Percentiles rank a stretch among this genome's conserved stretches.
These are phyloP conservation scores for Tylopilus cervinicoccineus DNA, from an alignment of 768 basidiomycete genomes.

Conservation along the genomic window DNA sequence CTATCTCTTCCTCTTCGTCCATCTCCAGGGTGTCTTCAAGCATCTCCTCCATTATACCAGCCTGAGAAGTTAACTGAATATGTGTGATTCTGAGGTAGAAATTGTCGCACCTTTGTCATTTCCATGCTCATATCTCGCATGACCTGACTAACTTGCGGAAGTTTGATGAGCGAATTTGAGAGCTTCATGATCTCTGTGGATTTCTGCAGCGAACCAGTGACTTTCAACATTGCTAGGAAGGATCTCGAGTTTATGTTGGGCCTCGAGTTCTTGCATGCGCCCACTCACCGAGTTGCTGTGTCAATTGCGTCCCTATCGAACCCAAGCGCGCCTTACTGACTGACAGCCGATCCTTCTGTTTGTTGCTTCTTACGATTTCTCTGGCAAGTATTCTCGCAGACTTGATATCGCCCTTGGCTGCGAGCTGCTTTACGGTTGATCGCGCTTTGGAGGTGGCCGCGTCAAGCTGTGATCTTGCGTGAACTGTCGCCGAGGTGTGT, in stretches of 20 bases:
- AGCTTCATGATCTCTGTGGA: constrained; percentile 99
- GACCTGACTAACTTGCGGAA: constrained; percentile 86
- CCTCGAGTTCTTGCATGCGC: neutral
- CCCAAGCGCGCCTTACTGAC: constrained; percentile 91
- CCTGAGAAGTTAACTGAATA: constrained; percentile 44
- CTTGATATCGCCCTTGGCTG: constrained; percentile 87
- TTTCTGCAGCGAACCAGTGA: constrained; percentile 96
- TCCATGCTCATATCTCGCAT: constrained; percentile 99
- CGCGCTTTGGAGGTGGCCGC: constrained; percentile 76
- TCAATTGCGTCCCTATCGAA: constrained; percentile 84
- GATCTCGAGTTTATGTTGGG: neutral
- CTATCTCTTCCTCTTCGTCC: constrained; percentile 92
- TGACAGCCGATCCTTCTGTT: constrained; percentile 89
- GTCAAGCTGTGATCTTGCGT: constrained; percentile 58
- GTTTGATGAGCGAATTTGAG: constrained; percentile 86
- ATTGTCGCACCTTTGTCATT: constrained; percentile 84
- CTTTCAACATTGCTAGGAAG: constrained; percentile 83
- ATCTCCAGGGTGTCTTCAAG: constrained; percentile 87
- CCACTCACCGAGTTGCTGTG: constrained; percentile 86
- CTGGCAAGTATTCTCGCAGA: constrained; percentile 88
- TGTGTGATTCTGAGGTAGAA: neutral
- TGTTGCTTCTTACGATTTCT: constrained; percentile 92
- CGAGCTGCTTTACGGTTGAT: constrained; percentile 80
- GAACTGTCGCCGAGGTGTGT: constrained; percentile 7
- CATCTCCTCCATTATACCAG: constrained; percentile 98